Evolutionary conservation across 306 rosid genomes (phyloP), one percentile per base, ranked within the genome.

Genomic region (Lagenaria siceraria): DNA sequence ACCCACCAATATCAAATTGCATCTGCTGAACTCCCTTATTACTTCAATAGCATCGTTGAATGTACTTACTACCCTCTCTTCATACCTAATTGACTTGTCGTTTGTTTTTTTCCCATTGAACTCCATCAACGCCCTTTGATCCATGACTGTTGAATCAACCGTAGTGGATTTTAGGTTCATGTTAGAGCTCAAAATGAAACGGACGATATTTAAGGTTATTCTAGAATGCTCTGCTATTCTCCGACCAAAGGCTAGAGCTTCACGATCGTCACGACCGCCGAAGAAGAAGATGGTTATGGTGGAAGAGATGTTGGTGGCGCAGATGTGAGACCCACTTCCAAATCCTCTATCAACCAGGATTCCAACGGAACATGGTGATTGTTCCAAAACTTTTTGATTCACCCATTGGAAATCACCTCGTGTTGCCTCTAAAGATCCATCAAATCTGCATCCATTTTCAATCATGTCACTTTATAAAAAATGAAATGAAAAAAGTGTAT

Each of bases 161-260:
- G 46, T 53, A n/a, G 71, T 83, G 9, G 76, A 63, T 18, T 84
- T 88, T 52, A 77, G 65, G 6, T 12, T 51, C 53, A 56, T 65
- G 29, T 82, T 80, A 19, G 81, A 78, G 22, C 71, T 77, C 51
- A 77, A 60, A 27, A 75, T 10, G 79, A 87, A 79, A n/a, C 70
- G 80, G 8, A 90, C 68, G 7, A 87, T 64, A 7, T 83, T 86
- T 22, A 90, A 48, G 31, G 27, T 78, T 43, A 80, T 82, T 22
- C 93, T 93, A 4, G 96, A 93, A 63, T 90, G 93, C 51, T 90
- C 90, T 0, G 88, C 87, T 88, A 90, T 90, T 79, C 93, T 78
- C 8, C 76, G 25, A 14, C 91, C 93, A 21, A 78, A 86, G 59
- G 93, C 90, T 24, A 90, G 80, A 17, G 96, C 96, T 79, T 90